Evolutionary conservation across 495 filamentous ascomycete species (phyloP), one percentile per base, ranked within the genome.

Genomic region (Pseudomonodictys pantanalensis): DNA sequence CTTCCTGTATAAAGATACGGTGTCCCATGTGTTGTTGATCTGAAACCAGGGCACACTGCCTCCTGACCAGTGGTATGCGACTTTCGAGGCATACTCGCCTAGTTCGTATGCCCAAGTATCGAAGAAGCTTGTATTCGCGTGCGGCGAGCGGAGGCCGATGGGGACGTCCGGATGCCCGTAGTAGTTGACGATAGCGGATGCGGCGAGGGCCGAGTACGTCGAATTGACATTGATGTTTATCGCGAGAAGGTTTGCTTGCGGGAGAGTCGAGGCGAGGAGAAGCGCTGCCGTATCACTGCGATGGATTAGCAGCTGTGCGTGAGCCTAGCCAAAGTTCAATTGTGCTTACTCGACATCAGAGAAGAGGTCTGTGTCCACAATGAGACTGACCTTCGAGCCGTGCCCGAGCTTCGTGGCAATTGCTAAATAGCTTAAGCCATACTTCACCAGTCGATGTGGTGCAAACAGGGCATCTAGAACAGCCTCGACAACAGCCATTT

Each of bases 211-310:
- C 6, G 76, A 74, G 57, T 72, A 79, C 0, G 64, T 59, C 0
- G 77, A 78, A 2, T 72, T 68, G 17, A 72, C 70, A 47, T 78
- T 79, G 58, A 79, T 22, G 42, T 71, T 74, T 26, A 81, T 71
- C 6, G 71, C 77, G 1, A 77, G 69, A 1, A 79, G 66, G 50
- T 74, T 30, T 33, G 38, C 28, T 25, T 52, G 35, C 5, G 35
- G 47, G 18, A 60, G 56, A 1, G 56, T 60, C 12, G 56, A 44
- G 20, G 47, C 56, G 22, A 60, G 56, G n/a, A 60, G 48, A 8
- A 59, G 56, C 15, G 56, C 56, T 1, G 22, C 56, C 11, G 56
- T 42, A 20, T 59, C 56, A 32, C 56, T 59, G 11, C 15, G 38
- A 18, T 1, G 9, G 3, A 26, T 45, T 11, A 7, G 10, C 18